Conservation (phyloP, 305 asterid species). For the Fraxinus platypoda region DNA sequence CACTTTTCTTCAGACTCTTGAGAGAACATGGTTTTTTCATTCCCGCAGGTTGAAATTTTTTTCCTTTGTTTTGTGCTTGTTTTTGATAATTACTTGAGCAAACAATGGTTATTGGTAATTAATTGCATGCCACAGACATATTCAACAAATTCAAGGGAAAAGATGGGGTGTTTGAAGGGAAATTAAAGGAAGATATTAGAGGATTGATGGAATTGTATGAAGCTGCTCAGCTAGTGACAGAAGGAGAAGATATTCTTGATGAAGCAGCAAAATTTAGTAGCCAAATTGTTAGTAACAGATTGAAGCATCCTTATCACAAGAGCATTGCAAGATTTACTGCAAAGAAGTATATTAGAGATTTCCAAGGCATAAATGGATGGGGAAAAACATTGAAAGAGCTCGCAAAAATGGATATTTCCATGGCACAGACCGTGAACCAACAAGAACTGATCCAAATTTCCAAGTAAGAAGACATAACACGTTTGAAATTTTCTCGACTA, state of each 20-base stretch:
- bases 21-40: constrained; percentile 36
- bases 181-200: constrained; percentile 15
- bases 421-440: constrained; percentile 11
- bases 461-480: background rate
- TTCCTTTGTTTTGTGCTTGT: background rate
- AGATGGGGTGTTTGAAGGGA: constrained; percentile 26
- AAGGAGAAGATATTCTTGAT: constrained; percentile 43
- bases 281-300: constrained; percentile 11
- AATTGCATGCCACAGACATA: constrained; percentile 25
- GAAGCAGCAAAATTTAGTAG: constrained; percentile 34
- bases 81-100: background rate
- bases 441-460: constrained; percentile 34
- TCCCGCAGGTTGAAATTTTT: constrained; percentile 17
- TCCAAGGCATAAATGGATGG: constrained; percentile 1
- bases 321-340: constrained; percentile 20
- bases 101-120: background rate
- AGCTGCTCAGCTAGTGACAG: constrained; percentile 40
- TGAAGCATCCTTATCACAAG: constrained; percentile 25
- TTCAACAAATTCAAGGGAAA: constrained; percentile 28
- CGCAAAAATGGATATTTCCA: background rate
- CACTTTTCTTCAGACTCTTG: constrained; percentile 36
- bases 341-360: constrained; percentile 4
- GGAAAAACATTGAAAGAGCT: constrained; percentile 11
- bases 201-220: constrained; percentile 42
- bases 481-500: background rate